Evolutionary conservation across 2,329 filamentous ascomycete species (phyloP).

Genomic region (Fusarium cyanostomum): DNA sequence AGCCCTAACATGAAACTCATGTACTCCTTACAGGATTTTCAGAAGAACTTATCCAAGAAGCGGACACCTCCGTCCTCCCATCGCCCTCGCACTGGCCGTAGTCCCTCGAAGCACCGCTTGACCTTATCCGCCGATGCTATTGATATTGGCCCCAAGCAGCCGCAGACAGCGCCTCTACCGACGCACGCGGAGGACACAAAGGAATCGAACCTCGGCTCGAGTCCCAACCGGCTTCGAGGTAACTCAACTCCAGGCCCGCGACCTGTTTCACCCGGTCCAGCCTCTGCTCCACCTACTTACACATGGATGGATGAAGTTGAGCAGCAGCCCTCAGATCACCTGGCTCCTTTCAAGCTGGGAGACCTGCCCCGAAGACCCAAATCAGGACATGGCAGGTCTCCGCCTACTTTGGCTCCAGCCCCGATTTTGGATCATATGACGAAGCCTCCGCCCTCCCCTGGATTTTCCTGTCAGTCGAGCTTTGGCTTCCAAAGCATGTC

Average conservation of each 20-base stretch:
- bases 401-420: slow-evolving; percentile 16
- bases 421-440: slow-evolving; percentile 39
- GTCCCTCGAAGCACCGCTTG: slow-evolving; percentile 67
- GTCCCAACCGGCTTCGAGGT: slow-evolving; percentile 58
- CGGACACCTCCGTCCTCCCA: slow-evolving; percentile 58
- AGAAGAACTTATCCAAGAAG: slow-evolving; percentile 68
- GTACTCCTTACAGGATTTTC: slow-evolving; percentile 87
- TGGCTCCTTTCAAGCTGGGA: slow-evolving; percentile 31
- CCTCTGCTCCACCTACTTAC: slow-evolving; percentile 72
- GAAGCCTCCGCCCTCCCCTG: slow-evolving; percentile 58
- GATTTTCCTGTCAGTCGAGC: slow-evolving; percentile 51
- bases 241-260: slow-evolving; percentile 63
- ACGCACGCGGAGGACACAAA: slow-evolving; percentile 59
- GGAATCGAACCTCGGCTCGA: slow-evolving; percentile 51
- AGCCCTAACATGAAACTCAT: slow-evolving; percentile 92
- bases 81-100: slow-evolving; percentile 61
- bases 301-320: slow-evolving; percentile 64
- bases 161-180: slow-evolving; percentile 69
- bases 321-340: slow-evolving; percentile 46
- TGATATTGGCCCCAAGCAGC: slow-evolving; percentile 62
- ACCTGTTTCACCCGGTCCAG: slow-evolving; percentile 68
- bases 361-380: slow-evolving; percentile 49
- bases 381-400: slow-evolving; percentile 42
- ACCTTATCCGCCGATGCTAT: slow-evolving; percentile 69
- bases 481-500: slow-evolving; percentile 56